These are phyloP conservation scores for Lactifluus hygrophoroides DNA, from an alignment of 768 basidiomycete genomes.

Conservation along the genomic window DNA sequence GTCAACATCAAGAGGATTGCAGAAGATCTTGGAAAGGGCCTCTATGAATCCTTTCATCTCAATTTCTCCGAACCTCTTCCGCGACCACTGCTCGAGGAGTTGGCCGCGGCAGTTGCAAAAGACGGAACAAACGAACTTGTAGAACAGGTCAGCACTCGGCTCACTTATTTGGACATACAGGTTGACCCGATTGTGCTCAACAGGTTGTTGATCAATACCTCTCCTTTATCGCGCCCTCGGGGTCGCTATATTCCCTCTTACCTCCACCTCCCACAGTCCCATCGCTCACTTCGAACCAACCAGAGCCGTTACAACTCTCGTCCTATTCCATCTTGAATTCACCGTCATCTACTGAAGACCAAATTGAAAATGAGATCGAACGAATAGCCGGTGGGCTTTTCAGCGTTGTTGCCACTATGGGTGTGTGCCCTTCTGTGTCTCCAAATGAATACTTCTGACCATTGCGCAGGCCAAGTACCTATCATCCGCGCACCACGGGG, in stretches of 20 bases:
- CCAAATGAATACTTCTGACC: neutral
- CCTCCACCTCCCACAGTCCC: constrained; percentile 42
- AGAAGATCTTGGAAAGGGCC: constrained; percentile 79
- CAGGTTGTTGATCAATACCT: constrained; percentile 95
- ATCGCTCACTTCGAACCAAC: constrained; percentile 29
- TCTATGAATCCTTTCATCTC: constrained; percentile 91
- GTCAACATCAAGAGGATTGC: constrained; percentile 85
- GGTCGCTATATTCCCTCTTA: constrained; percentile 85
- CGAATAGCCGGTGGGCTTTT: constrained; percentile 85
- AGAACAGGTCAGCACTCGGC: constrained; percentile 47
- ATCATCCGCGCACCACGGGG: constrained; percentile 92
- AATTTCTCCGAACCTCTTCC: constrained; percentile 93
- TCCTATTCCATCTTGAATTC: constrained; percentile 89
- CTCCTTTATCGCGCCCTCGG: constrained; percentile 90
- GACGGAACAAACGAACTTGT: constrained; percentile 78
- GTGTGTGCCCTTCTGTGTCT: constrained; percentile 33
- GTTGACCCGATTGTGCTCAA: constrained; percentile 1
- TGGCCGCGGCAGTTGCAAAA: constrained; percentile 80
- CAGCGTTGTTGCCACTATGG: constrained; percentile 81
- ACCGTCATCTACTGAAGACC: constrained; percentile 78
- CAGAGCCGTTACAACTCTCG: constrained; percentile 34
- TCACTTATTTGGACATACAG: constrained; percentile 15
- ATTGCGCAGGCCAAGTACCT: constrained; percentile 68
- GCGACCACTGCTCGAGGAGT: constrained; percentile 83
- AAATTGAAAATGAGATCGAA: constrained; percentile 91